These are phyloP conservation scores for Colletotrichum sp. DNA, from an alignment of 2,329 filamentous ascomycete genomes.

Conservation along the genomic window DNA sequence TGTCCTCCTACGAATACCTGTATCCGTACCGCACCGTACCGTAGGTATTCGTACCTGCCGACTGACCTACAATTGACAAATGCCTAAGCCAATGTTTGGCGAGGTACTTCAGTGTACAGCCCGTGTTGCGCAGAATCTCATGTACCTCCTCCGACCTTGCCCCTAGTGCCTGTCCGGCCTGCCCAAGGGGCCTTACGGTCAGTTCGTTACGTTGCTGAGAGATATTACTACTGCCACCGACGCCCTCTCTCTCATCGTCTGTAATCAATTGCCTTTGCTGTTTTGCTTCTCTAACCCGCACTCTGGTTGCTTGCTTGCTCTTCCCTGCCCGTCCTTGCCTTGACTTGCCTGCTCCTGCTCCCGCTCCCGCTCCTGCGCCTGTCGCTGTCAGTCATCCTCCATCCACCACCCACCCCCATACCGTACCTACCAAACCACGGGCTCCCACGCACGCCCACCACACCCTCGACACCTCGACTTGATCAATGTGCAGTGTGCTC, in stretches of 20 bases:
- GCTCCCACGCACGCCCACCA: neutral
- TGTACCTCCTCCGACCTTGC: neutral
- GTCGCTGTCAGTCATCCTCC: neutral
- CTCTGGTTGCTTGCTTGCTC: neutral
- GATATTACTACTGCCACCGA: neutral
- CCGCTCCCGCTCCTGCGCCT: neutral
- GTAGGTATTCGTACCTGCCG: neutral
- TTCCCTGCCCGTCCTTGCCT: neutral
- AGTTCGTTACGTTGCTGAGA: neutral
- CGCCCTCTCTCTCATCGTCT: neutral
- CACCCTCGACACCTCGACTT: neutral
- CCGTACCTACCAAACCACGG: neutral
- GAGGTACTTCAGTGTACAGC: neutral
- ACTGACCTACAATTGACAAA: neutral
- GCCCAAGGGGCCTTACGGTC: neutral
- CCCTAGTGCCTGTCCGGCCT: neutral
- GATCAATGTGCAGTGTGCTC: constrained; percentile 11
- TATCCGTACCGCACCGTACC: neutral
- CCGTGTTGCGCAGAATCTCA: neutral
- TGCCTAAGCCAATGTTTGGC: neutral
- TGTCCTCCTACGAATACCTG: neutral
- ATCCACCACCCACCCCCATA: neutral
- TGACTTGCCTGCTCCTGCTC: neutral
- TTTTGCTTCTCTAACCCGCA: neutral
- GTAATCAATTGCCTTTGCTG: neutral